These are phyloP conservation scores for Phaeosphaeriaceae sp. DNA, from an alignment of 2,329 filamentous ascomycete species.

Conservation along the genomic window DNA sequence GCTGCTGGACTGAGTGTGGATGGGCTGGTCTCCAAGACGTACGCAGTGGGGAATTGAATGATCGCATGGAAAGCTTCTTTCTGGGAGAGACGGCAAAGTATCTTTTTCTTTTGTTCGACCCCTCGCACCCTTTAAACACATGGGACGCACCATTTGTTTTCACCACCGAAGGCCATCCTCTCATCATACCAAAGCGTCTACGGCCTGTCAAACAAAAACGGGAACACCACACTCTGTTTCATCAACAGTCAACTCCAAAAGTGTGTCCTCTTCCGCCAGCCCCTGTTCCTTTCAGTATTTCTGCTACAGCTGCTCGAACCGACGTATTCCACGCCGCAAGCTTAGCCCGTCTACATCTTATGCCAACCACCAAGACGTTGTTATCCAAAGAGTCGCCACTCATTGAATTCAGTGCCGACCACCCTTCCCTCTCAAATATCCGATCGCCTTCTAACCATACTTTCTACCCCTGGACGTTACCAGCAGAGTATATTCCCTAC, in stretches of 20 bases:
- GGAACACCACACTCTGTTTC: neutral
- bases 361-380: slow-evolving; percentile 64
- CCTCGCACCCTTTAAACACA: slow-evolving; percentile 83
- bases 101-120: slow-evolving; percentile 87
- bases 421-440: slow-evolving; percentile 61
- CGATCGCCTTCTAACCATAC: slow-evolving; percentile 76
- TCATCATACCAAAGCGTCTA: slow-evolving; percentile 72
- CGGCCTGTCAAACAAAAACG: slow-evolving; percentile 25
- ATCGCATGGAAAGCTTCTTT: slow-evolving; percentile 99
- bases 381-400: slow-evolving; percentile 57
- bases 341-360: slow-evolving; percentile 79
- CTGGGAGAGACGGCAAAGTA: slow-evolving; percentile 97
- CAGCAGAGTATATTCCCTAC: slow-evolving; percentile 72
- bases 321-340: slow-evolving; percentile 91
- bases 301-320: slow-evolving; percentile 75
- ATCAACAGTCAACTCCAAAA: slow-evolving; percentile 47
- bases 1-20: slow-evolving; percentile 89
- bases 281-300: slow-evolving; percentile 72
- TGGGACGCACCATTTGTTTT: slow-evolving; percentile 90
- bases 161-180: slow-evolving; percentile 92
- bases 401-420: slow-evolving; percentile 59
- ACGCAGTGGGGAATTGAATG: slow-evolving; percentile 76
- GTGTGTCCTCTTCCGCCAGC: slow-evolving; percentile 71
- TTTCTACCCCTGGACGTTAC: slow-evolving; percentile 92
- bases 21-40: slow-evolving; percentile 80